A percentile compares a stretch with the other conserved stretches of the same genome.
Evolutionary conservation across 225 moss, liverwort and hornwort genomes (phyloP).

Genomic region (Sphagnum contortum): DNA sequence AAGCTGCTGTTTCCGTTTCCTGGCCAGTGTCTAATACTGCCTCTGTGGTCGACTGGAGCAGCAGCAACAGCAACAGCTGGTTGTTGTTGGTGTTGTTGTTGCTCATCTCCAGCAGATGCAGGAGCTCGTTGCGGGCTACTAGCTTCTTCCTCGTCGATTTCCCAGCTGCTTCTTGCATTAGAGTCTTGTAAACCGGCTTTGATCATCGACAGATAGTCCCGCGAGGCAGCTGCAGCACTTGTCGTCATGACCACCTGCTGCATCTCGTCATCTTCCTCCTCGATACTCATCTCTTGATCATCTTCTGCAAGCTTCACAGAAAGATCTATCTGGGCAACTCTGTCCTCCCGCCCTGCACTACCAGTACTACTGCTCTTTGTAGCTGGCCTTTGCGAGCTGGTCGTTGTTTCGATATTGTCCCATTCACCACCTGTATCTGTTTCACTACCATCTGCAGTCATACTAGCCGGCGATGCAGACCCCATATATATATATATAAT

Average conservation of each 20-base stretch:
- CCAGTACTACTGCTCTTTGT: constrained; percentile 7
- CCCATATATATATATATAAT: too few species aligned
- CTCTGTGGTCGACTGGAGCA: neutral
- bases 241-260: too few species aligned
- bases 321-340: constrained; percentile 50
- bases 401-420: too few species aligned
- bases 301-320: constrained; percentile 49
- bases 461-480: too few species aligned
- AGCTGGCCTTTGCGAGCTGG: too few species aligned
- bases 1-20: constrained; percentile 10
- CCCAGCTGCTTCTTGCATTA: constrained; percentile 11
- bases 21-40: constrained; percentile 10
- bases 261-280: constrained; percentile 46
- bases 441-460: too few species aligned
- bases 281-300: constrained; percentile 7
- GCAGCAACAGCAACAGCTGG: too few species aligned
- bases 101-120: neutral
- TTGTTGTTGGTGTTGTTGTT: too few species aligned
- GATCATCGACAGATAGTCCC: too few species aligned
- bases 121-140: constrained; percentile 8
- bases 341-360: constrained; percentile 31
- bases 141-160: constrained; percentile 25
- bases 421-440: too few species aligned
- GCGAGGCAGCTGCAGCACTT: too few species aligned
- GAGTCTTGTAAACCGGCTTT: too few species aligned